Base-by-base conservation (phyloP, 176 grass and related monocot genomes). In the Zoysia japonica region DNA sequence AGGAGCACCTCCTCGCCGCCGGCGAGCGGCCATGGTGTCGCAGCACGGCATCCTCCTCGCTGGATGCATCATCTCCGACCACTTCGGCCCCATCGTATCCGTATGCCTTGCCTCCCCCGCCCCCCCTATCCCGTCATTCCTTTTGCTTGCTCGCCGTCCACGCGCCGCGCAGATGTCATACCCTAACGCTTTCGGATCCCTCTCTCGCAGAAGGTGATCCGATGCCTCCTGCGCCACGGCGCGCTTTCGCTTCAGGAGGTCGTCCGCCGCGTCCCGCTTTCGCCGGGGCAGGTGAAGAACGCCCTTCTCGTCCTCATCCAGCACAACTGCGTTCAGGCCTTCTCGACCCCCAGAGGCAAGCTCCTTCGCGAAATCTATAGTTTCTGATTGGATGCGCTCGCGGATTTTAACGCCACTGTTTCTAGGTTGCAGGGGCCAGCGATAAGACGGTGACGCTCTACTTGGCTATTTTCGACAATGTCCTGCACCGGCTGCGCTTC, bases 251-350 rank as follows among this genome's bases (percentile, higher is more conserved):
- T 98, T 54, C 75, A 69, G 40, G 96, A 98, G 46, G 78, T 98
- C 66, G 51, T 77, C 68, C 84, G 86, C 48, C 84, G 78, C 75
- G 65, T 91, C 17, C 37, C 84, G 36, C 80, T 91, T 72, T 75
- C 83, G 2, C 57, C 42, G 6, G 64, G 49, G 19, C 79, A 91
- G 61, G 86, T 89, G 67, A 98, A 98, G 92, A 98, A 98, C 16
- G 83, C 87, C 11, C 92, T 95, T 51, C 90, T 94, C 61, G 71
- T 95, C 77, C 92, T 98, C 67, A 87, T 98, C 83, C 92, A 95
- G 72, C 92, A 98, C 82, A 98, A 89, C 72, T 98, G 90, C 83
- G 83, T 95, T 4, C 92, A 95, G 88, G 89, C 88, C 67, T 98
- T 88, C 81, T 84, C 78, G 35, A 74, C n/a, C 60, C 72, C 79